Conservation (phyloP, 257 asterid genomes). For the Gardenia jasminoides region DNA sequence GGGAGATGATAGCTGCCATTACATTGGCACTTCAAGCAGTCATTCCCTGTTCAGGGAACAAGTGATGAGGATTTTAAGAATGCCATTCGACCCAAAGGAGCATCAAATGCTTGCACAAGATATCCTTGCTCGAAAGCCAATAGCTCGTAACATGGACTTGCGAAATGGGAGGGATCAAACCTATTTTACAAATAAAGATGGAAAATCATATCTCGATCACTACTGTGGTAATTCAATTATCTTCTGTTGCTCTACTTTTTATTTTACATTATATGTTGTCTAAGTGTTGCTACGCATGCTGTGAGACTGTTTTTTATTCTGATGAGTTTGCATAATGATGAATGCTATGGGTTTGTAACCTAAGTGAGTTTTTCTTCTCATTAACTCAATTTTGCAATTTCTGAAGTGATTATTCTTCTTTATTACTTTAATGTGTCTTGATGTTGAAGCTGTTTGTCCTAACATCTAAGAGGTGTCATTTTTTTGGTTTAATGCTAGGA, state of each 20-base stretch:
- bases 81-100: constrained; percentile 40
- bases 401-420: not conserved
- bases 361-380: not conserved
- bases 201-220: constrained; percentile 31
- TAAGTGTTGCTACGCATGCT: not conserved
- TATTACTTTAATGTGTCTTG: not conserved
- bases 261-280: not conserved
- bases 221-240: constrained; percentile 26
- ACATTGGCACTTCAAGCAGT: constrained; percentile 2
- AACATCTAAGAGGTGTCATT: too few species aligned
- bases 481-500: too few species aligned
- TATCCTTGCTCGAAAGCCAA: constrained; percentile 14
- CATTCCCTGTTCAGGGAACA: constrained; percentile 26
- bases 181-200: constrained; percentile 12
- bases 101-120: constrained; percentile 30
- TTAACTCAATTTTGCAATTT: not conserved
- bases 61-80: constrained; percentile 24
- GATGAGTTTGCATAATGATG: not conserved
- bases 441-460: too few species aligned
- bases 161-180: constrained; percentile 15
- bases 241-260: not conserved
- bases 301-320: not conserved
- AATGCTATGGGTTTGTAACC: not conserved
- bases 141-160: constrained; percentile 1
- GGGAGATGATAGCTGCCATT: not conserved